Percentiles rank a stretch among this genome's conserved stretches.
Evolutionary conservation across 176 grass and related monocot genomes (phyloP).

Genomic region (Lolium perenne): DNA sequence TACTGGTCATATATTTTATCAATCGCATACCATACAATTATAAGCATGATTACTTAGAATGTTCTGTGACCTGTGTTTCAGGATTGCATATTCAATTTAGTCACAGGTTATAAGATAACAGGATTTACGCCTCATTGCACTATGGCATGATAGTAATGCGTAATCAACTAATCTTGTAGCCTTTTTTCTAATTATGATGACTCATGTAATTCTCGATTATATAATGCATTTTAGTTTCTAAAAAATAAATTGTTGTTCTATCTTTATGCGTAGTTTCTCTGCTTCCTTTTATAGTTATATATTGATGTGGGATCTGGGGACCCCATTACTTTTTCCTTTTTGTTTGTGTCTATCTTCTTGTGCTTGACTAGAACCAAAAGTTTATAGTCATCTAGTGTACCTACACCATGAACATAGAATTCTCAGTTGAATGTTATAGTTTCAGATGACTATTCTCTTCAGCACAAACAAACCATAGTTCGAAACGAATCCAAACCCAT

Average conservation of each 20-base stretch:
- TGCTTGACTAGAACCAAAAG: constrained; percentile 5
- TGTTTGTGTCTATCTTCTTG: constrained; percentile 11
- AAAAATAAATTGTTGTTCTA: not conserved
- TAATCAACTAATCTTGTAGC: not conserved
- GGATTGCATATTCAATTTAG: not conserved
- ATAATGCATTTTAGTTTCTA: constrained; percentile 2
- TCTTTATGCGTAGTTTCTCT: constrained; percentile 1
- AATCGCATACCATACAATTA: not conserved
- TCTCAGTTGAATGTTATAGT: not conserved
- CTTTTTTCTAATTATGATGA: not conserved
- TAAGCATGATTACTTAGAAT: constrained; percentile 5
- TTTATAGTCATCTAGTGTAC: not conserved
- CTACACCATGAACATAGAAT: not conserved
- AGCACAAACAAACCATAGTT: constrained; percentile 5
- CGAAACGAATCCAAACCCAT: not conserved
- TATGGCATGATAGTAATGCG: not conserved
- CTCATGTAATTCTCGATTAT: not conserved
- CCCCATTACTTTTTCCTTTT: not conserved
- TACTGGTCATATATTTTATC: not conserved
- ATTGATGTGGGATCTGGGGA: not conserved
- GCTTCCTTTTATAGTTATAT: constrained; percentile 6
- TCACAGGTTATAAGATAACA: not conserved
- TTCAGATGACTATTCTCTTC: constrained; percentile 19
- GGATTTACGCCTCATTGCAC: not conserved
- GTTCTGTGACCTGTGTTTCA: not conserved